Conservation (phyloP, 2,329 filamentous ascomycete species). For the Ustulina deusta region DNA sequence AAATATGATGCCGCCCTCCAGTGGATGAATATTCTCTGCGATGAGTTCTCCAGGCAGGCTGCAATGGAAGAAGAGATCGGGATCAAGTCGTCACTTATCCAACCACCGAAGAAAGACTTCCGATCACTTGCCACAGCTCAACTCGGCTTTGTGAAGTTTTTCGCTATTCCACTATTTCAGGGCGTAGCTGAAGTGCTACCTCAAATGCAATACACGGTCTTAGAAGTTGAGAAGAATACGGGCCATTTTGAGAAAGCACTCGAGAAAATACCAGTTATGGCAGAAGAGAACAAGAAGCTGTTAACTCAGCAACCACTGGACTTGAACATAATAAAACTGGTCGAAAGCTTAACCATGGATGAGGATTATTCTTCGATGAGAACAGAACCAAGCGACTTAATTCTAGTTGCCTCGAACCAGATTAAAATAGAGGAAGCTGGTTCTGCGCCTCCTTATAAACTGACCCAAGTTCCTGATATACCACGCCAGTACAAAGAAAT, state of each 20-base stretch:
- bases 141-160: constrained; percentile 96
- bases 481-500: constrained; percentile 56
- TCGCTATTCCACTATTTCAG: constrained; percentile 91
- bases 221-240: constrained; percentile 84
- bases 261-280: constrained; percentile 68
- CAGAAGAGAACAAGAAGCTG: constrained; percentile 53
- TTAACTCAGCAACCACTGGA: constrained; percentile 59
- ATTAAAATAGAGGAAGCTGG: constrained; percentile 46
- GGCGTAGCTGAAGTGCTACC: constrained; percentile 89
- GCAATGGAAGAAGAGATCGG: constrained; percentile 90
- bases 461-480: constrained; percentile 51
- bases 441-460: constrained; percentile 44
- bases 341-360: constrained; percentile 56
- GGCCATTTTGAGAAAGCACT: constrained; percentile 77
- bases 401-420: constrained; percentile 44
- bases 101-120: constrained; percentile 84
- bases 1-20: constrained; percentile 83
- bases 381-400: constrained; percentile 38
- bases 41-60: constrained; percentile 93
- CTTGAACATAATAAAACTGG: constrained; percentile 52
- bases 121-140: constrained; percentile 88
- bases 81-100: constrained; percentile 88
- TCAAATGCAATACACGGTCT: constrained; percentile 83
- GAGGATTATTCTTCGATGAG: constrained; percentile 41
- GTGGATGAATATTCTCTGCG: constrained; percentile 95